Percentiles rank a stretch among this genome's conserved stretches.
Conservation (phyloP, 495 filamentous ascomycete genomes). For the Hypoxylon trugodes region DNA sequence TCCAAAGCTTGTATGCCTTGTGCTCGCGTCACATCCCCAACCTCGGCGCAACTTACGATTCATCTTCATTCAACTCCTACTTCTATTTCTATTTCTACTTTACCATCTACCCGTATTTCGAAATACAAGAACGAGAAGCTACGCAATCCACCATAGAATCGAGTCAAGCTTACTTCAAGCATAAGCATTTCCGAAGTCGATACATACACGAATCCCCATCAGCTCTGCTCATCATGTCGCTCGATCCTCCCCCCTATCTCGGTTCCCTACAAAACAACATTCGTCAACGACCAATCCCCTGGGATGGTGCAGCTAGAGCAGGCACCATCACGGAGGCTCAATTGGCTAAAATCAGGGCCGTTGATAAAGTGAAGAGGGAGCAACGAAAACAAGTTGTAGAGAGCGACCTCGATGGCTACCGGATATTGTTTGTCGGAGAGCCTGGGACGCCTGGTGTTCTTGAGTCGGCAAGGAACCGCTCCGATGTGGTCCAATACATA, state of each 20-base stretch:
- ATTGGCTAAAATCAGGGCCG: constrained; percentile 94
- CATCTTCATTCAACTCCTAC: neutral
- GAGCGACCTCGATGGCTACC: constrained; percentile 78
- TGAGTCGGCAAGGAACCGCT: constrained; percentile 77
- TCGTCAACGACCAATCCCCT: constrained; percentile 90
- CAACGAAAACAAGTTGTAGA: constrained; percentile 79
- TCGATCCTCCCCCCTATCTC: constrained; percentile 91
- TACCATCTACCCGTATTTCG: constrained; percentile 1
- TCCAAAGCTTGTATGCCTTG: constrained; percentile 19
- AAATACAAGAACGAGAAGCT: constrained; percentile 5
- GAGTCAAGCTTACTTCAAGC: constrained; percentile 21
- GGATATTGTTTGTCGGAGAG: constrained; percentile 76
- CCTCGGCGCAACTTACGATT: constrained; percentile 11
- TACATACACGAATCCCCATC: neutral
- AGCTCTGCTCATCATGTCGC: constrained; percentile 70
- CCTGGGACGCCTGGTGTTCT: constrained; percentile 76
- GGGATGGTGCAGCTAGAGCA: constrained; percentile 95
- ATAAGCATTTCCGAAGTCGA: neutral
- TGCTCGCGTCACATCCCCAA: constrained; percentile 4
- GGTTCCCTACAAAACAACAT: constrained; percentile 94
- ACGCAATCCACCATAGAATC: neutral
- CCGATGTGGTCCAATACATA: constrained; percentile 93
- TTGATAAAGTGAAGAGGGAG: constrained; percentile 94
- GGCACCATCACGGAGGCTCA: constrained; percentile 94
- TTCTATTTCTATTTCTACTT: neutral